A percentile compares a stretch with the other conserved stretches of the same genome.
Conservation (phyloP, 495 filamentous ascomycete species). For the Daldinia loculata region DNA sequence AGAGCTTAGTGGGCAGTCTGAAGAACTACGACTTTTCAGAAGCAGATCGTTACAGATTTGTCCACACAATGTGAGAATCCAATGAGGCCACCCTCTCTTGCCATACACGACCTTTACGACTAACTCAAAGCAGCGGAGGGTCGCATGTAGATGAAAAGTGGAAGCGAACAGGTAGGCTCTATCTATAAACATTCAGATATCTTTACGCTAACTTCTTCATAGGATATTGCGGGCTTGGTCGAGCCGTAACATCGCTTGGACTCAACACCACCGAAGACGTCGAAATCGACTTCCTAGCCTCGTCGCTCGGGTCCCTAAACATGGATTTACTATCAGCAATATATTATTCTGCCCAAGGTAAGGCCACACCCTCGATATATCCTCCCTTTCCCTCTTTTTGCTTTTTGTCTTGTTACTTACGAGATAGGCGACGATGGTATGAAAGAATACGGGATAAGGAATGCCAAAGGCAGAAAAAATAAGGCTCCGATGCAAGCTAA, state of each 20-base stretch:
- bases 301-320: constrained; percentile 81
- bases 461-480: constrained; percentile 42
- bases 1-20: constrained; percentile 65
- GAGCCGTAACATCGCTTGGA: constrained; percentile 65
- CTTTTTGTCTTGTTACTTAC: background rate
- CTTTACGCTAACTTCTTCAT: background rate
- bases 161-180: constrained; percentile 65
- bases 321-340: constrained; percentile 72
- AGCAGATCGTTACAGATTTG: constrained; percentile 75
- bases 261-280: constrained; percentile 58
- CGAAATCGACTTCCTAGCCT: constrained; percentile 70
- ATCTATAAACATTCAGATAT: background rate
- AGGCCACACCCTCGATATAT: background rate
- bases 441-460: constrained; percentile 63
- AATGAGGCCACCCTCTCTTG: background rate
- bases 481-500: constrained; percentile 44
- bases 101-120: background rate
- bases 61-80: constrained; percentile 72
- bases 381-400: background rate
- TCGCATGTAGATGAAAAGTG: constrained; percentile 62
- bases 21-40: constrained; percentile 77
- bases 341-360: constrained; percentile 80
- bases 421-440: constrained; percentile 65
- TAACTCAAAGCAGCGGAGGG: constrained; percentile 52
- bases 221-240: constrained; percentile 72